Evolutionary conservation across 306 rosid species (phyloP), one percentile per base, ranked within the genome.

Genomic region (Dryas drummondii): DNA sequence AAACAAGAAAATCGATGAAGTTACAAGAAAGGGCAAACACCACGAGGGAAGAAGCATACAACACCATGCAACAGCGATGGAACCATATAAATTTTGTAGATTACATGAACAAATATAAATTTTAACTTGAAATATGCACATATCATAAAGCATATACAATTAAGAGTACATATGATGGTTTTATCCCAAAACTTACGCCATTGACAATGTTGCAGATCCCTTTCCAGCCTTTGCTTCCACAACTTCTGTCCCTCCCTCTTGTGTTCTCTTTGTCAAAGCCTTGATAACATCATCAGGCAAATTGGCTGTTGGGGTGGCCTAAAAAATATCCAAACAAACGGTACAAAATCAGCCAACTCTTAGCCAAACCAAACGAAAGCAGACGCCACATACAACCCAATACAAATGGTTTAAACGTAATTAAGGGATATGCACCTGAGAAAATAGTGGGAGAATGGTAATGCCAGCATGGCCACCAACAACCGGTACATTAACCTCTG

Each of bases 181-280:
- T 55, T 54, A 57, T 46, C 13, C 8, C 4, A 65, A 71, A 16
- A 72, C 99, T 90, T 91, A 94, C 97, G 97, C 99, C 99, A 94
- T 94, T 7, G 99, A 94, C 86, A 94, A 78, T 32, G 99, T 94
- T 64, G 99, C 97, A 68, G 99, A 94, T 68, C 97, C 99, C 91
- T 94, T 92, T 83, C 97, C 99, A 42, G 99, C 99, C 89, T 94
- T 94, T 8, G 99, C 99, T 75, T 92, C 96, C 64, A 94, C 99
- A 73, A 94, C 99, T 84, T 94, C 99, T 0, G 99, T 94, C 60
- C 99, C 99, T 79, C 99, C 99, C 44, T 94, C 99, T 76, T 94
- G 99, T 13, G 99, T 92, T 75, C 99, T 84, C 88, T 90, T 87
- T 61, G 99, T 94, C 59, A 94, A 92, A 84, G 93, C 97, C 67